Percentiles rank a stretch among this genome's conserved stretches.
Evolutionary conservation across 352 stramenopile species (phyloP).

Genomic region (Pythium aphanidermatum): DNA sequence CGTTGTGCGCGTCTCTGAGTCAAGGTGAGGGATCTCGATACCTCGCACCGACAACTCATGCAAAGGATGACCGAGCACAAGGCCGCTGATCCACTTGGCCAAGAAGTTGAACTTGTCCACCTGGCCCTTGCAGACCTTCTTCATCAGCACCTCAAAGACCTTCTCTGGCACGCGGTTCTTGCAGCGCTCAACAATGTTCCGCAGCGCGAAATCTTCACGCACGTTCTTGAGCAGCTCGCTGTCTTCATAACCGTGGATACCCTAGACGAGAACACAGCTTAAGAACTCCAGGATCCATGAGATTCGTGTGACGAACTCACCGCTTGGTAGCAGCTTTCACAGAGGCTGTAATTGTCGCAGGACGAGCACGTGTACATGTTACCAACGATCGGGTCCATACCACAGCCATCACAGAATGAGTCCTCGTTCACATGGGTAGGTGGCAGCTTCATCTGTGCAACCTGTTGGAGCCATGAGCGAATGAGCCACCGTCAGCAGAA

Average conservation of each 20-base stretch:
- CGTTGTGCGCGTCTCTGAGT: slow-evolving; percentile 56
- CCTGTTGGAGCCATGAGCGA: slow-evolving; percentile 13
- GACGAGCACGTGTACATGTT: slow-evolving; percentile 88
- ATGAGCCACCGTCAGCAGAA: background rate
- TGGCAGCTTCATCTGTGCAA: slow-evolving; percentile 74
- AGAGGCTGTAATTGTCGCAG: slow-evolving; percentile 81
- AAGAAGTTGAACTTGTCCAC: slow-evolving; percentile 89
- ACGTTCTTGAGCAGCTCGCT: slow-evolving; percentile 69
- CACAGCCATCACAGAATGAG: slow-evolving; percentile 87
- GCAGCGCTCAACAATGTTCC: slow-evolving; percentile 65
- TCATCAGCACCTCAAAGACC: slow-evolving; percentile 76
- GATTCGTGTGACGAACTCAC: slow-evolving; percentile 4
- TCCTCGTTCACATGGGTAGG: slow-evolving; percentile 76
- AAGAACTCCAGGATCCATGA: background rate
- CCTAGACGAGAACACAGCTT: slow-evolving; percentile 7
- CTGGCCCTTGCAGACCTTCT: slow-evolving; percentile 78
- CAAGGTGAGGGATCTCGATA: slow-evolving; percentile 81
- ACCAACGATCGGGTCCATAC: slow-evolving; percentile 84
- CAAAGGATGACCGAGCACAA: slow-evolving; percentile 67
- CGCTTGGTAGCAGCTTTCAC: slow-evolving; percentile 77
- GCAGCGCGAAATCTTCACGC: slow-evolving; percentile 76
- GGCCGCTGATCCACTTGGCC: slow-evolving; percentile 76
- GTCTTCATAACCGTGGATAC: slow-evolving; percentile 81
- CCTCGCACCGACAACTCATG: slow-evolving; percentile 66
- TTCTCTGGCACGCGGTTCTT: slow-evolving; percentile 76